Base-by-base conservation (phyloP, 805 yeast genomes). In the Priceomyces fermenticarens region DNA sequence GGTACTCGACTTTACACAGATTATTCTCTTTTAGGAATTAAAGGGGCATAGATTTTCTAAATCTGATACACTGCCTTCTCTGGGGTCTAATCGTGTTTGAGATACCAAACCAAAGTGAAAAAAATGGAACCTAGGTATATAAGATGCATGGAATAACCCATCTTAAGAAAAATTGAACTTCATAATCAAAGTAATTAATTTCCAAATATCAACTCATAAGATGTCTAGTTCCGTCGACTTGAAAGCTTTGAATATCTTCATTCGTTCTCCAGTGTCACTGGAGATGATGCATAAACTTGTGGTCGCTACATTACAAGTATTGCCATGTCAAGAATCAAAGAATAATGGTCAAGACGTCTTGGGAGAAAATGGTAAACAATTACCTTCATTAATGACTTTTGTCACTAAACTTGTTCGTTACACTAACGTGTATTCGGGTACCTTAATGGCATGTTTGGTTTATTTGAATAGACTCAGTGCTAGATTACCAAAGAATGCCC, bases 341-440 rank as follows among this genome's bases (percentile, higher is more conserved):
- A 58, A 57, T 30, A 41, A 57, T 11, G 42, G 61, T 29, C 43
- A 53, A 5, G 48, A 48, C 14, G 47, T 53, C 14, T 11, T 26
- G 30, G 38, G 38, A 5, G 25, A 4, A 5, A 64, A 62, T 17
- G 57, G 55, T 32, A 71, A 65, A 49, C 73, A 68, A 38, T 67
- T 78, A 40, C 90, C 91, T 10, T 82, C 89, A 5, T 69, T 85
- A 48, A 81, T 79, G 83, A 78, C 86, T 0, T 85, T 85, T 63
- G 80, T 85, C 53, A 77, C 84, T 44, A 80, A 74, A 52, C 67
- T 85, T 55, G 88, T 85, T 30, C 74, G 85, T 56, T 77, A 83
- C 66, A 81, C 89, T 25, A 83, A 83, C 53, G 88, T 85, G n/a
- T 81, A 84, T 61, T 81, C 89, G 2, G 88, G 90, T 30, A 85